Conservation (phyloP, 768 basidiomycete species). For the Rhodotorula kratochvilovae region DNA sequence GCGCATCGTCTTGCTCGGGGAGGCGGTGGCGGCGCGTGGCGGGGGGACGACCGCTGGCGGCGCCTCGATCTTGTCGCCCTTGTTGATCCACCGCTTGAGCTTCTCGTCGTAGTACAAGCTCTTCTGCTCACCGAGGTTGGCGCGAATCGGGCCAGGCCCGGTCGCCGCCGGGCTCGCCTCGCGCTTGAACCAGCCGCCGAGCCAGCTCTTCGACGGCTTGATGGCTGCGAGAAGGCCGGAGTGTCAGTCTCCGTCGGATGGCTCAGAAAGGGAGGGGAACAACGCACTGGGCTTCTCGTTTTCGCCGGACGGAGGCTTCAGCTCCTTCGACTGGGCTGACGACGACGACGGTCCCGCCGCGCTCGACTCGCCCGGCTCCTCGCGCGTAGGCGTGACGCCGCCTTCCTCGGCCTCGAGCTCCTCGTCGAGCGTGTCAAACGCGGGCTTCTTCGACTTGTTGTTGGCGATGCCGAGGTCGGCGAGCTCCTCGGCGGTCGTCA, state of each 20-base stretch:
- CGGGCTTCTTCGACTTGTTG: conserved; percentile 48
- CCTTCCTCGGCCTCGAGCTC: conserved; percentile 43
- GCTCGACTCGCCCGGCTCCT: background rate
- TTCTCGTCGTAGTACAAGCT: conserved; percentile 91
- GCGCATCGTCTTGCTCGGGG: conserved; percentile 25
- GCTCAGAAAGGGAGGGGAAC: background rate
- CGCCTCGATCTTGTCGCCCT: conserved; percentile 57
- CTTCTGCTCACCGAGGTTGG: conserved; percentile 85
- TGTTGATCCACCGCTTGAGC: conserved; percentile 93
- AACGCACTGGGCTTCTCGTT: background rate
- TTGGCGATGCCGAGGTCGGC: conserved; percentile 94
- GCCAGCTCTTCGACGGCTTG: conserved; percentile 58
- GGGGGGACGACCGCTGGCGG: conserved; percentile 25
- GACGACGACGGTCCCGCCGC: background rate
- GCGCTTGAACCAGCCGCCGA: conserved; percentile 71
- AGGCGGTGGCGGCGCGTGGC: conserved; percentile 36
- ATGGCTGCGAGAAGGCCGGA: conserved; percentile 25
- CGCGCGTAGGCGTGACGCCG: conserved; percentile 15
- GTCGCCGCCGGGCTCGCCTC: conserved; percentile 57
- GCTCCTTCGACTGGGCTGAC: background rate
- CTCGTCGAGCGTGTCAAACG: conserved; percentile 37
- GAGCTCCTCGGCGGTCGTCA: conserved; percentile 54
- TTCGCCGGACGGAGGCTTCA: background rate
- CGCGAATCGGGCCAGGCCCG: conserved; percentile 68
- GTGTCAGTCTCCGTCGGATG: background rate